A percentile compares a stretch with the other conserved stretches of the same genome.
Evolutionary conservation across 1,139 yeast species (phyloP).

Genomic region (Pichia sp.): DNA sequence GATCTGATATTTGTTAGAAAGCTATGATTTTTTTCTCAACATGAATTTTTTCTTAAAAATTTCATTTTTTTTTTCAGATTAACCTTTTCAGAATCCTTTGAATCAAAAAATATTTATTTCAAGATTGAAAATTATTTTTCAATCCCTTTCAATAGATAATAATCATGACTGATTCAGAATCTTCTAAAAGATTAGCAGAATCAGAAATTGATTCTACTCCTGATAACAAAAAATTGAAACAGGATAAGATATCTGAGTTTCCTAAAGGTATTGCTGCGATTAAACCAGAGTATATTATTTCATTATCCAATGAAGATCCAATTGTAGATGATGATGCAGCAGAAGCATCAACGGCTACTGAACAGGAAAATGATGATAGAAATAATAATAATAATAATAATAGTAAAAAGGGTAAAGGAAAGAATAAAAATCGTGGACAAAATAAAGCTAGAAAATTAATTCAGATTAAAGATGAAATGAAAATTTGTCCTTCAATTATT

Average conservation of each 20-base stretch:
- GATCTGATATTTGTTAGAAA: no score
- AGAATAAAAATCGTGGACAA: conserved; percentile 62
- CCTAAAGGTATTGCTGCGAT: conserved; percentile 45
- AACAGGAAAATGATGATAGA: conserved; percentile 29
- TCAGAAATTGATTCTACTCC: not conserved
- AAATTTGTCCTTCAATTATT: conserved; percentile 58
- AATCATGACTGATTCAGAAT: not conserved
- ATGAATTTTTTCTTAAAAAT: no score
- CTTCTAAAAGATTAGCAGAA: not conserved
- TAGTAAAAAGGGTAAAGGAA: conserved; percentile 9
- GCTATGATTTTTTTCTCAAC: no score
- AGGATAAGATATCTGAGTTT: not conserved
- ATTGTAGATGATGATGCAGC: conserved; percentile 41
- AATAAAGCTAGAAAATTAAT: conserved; percentile 79
- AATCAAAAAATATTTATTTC: no score
- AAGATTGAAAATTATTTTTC: no score
- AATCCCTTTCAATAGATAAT: no score
- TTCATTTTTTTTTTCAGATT: no score
- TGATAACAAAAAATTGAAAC: not conserved
- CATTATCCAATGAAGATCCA: conserved; percentile 9
- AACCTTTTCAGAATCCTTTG: no score
- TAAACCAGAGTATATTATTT: conserved; percentile 43
- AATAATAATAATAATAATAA: conserved; percentile 29
- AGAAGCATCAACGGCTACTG: conserved; percentile 41
- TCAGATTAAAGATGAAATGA: conserved; percentile 57